Percentiles rank a stretch among this genome's conserved stretches.
Evolutionary conservation across 108 stramenopile species (phyloP).

Genomic region (Bacterosira constricta): DNA sequence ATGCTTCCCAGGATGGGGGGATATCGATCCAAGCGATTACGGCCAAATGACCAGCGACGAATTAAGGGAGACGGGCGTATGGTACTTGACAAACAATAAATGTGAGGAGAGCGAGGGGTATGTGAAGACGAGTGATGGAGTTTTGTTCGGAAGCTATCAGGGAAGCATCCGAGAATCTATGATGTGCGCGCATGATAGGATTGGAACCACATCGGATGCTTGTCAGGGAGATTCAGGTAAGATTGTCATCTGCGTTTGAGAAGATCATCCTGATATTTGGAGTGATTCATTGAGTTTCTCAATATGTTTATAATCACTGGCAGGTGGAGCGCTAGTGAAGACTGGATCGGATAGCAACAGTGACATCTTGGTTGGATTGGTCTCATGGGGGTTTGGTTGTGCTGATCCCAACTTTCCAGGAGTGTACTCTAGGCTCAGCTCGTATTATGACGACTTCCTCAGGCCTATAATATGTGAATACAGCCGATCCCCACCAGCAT

Average conservation of each 20-base stretch:
- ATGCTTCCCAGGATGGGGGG: conserved; percentile 31
- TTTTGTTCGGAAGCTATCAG: conserved; percentile 12
- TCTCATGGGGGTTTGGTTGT: conserved; percentile 45
- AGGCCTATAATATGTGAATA: conserved; percentile 18
- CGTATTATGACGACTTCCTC: conserved; percentile 19
- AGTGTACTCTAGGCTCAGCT: conserved; percentile 33
- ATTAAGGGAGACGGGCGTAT: conserved; percentile 15
- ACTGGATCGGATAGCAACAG: conserved; percentile 13
- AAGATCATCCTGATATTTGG: not conserved
- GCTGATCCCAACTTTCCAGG: conserved; percentile 44
- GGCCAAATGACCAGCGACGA: conserved; percentile 15
- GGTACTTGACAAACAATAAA: conserved; percentile 18
- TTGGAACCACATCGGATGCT: conserved; percentile 30
- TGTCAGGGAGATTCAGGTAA: conserved; percentile 38
- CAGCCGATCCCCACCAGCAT: conserved; percentile 25
- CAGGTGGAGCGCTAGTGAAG: conserved; percentile 21
- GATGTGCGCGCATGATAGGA: conserved; percentile 31
- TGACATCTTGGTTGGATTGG: conserved; percentile 36
- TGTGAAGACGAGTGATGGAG: conserved; percentile 10
- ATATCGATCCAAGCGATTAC: conserved; percentile 18
- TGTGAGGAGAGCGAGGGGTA: conserved; percentile 21
- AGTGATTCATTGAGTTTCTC: not conserved
- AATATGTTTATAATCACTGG: not conserved
- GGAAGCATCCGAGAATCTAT: conserved; percentile 26
- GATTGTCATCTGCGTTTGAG: too few species aligned